Conservation (phyloP, 805 yeast genomes). For the Pichia insulana region DNA sequence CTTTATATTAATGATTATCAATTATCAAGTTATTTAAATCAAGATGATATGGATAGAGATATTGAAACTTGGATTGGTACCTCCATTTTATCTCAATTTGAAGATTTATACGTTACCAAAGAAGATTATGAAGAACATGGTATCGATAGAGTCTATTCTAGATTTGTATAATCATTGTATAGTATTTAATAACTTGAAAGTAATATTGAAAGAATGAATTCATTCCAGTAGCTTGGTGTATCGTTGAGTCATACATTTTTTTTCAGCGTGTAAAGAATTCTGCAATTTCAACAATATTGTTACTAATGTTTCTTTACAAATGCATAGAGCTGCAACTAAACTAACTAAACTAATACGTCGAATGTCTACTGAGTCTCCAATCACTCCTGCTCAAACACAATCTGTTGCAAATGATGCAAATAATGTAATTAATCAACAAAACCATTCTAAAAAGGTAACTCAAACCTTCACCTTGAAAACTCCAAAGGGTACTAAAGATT, state of each 20-base stretch:
- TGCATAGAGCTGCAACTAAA: background rate
- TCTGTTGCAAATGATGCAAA: background rate
- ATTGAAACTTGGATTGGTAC: constrained; percentile 70
- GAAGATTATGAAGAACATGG: constrained; percentile 63
- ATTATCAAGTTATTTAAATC: constrained; percentile 32
- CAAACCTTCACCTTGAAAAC: constrained; percentile 66
- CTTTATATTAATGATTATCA: constrained; percentile 44
- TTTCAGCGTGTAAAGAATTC: too few species aligned
- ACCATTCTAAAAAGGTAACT: background rate
- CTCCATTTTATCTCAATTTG: constrained; percentile 50
- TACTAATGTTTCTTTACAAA: background rate
- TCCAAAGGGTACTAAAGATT: constrained; percentile 96
- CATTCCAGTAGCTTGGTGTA: too few species aligned
- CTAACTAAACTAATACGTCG: background rate
- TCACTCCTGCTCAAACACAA: background rate
- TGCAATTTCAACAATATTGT: too few species aligned
- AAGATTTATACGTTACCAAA: constrained; percentile 52
- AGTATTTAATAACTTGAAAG: too few species aligned
- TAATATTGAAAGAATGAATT: background rate
- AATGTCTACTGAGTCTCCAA: background rate
- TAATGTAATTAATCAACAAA: background rate
- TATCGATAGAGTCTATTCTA: constrained; percentile 22
- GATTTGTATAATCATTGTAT: constrained; percentile 1
- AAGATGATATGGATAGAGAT: constrained; percentile 41
- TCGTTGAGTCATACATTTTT: too few species aligned